phyloP scores from a whole-genome alignment of 2,329 filamentous ascomycete species.

The Colletotrichum navitas region DNA sequence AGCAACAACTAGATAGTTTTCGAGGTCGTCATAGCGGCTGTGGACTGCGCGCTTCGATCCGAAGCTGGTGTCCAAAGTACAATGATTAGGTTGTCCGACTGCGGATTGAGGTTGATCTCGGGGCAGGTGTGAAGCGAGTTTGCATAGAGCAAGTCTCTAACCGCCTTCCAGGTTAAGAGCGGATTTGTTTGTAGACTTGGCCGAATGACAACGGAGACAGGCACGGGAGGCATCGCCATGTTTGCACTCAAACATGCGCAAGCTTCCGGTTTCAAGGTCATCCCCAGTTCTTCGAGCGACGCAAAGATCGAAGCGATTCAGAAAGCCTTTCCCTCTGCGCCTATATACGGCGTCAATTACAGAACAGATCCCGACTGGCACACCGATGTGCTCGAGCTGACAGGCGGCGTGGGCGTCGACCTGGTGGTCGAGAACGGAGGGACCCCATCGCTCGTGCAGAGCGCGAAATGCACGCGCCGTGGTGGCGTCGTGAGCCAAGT shows the following conservation, averaged over 20 bases:
- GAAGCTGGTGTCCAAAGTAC: no score
- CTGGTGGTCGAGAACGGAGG: background rate
- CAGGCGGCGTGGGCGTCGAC: background rate
- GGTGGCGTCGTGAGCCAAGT: background rate
- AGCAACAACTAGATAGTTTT: no score
- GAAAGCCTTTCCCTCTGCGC: background rate
- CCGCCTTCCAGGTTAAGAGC: no score
- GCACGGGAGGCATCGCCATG: background rate
- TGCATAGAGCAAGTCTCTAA: no score
- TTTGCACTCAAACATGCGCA: background rate
- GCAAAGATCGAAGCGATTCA: background rate
- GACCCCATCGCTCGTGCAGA: background rate
- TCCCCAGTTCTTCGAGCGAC: background rate
- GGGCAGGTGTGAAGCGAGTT: no score
- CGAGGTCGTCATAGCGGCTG: no score
- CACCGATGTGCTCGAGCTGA: background rate
- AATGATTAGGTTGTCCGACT: no score
- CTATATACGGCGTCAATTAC: background rate
- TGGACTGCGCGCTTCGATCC: no score
- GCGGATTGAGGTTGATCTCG: no score
- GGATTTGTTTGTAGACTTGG: no score
- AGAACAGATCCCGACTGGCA: background rate
- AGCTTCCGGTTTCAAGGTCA: background rate
- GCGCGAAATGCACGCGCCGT: background rate
- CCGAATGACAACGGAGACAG: background rate